Percentiles rank a stretch among this genome's conserved stretches.
These are phyloP conservation scores for Conringia planisiliqua DNA, from an alignment of 345 rosid genomes.

Conservation along the genomic window DNA sequence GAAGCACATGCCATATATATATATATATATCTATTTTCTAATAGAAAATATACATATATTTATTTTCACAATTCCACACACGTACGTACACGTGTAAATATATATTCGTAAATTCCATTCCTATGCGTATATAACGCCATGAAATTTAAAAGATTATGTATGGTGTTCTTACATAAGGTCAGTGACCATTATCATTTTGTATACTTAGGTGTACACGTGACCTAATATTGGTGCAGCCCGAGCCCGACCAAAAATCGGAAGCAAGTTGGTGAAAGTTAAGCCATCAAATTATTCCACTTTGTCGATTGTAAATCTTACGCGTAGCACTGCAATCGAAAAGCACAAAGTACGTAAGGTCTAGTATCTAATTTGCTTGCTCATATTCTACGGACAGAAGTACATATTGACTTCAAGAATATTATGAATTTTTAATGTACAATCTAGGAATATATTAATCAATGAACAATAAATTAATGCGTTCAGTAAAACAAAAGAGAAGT, in stretches of 20 bases:
- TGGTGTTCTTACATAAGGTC: neutral
- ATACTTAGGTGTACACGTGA: conserved; percentile 29
- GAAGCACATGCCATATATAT: neutral
- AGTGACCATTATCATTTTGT: conserved; percentile 37
- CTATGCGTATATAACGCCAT: neutral
- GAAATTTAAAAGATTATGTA: neutral
- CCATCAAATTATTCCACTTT: conserved; percentile 44
- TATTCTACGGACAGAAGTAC: neutral
- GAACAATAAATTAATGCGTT: neutral
- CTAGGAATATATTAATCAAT: conserved; percentile 32
- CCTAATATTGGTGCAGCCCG: conserved; percentile 30
- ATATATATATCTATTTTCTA: too few species aligned
- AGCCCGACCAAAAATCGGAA: conserved; percentile 18
- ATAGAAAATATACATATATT: too few species aligned
- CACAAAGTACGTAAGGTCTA: neutral
- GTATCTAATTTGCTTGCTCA: conserved; percentile 23
- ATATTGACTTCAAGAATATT: conserved; percentile 3
- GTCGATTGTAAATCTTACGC: conserved; percentile 1
- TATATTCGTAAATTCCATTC: neutral
- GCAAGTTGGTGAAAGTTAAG: conserved; percentile 56
- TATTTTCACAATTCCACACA: neutral
- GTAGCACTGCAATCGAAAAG: neutral
- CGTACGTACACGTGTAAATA: neutral
- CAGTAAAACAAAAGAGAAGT: conserved; percentile 26
- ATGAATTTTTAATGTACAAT: neutral